Evolutionary conservation across 2,329 filamentous ascomycete genomes (phyloP).

Genomic region (Botryotinia calthae): DNA sequence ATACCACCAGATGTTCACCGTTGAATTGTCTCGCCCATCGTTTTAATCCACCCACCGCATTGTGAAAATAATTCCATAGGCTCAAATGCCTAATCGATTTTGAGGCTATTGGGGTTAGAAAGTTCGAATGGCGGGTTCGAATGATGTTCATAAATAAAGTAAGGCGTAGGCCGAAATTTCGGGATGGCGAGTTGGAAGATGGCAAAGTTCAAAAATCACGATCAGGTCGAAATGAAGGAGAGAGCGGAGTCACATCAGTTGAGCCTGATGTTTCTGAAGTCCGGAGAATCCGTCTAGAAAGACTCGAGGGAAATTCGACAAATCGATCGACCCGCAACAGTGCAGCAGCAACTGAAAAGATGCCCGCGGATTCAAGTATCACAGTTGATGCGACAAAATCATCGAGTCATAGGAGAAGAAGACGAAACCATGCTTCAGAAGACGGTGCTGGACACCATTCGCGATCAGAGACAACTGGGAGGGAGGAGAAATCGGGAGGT

Average conservation of each 20-base stretch:
- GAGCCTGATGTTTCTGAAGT: conserved; percentile 29
- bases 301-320: conserved; percentile 28
- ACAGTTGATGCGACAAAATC: conserved; percentile 27
- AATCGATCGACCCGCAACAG: conserved; percentile 21
- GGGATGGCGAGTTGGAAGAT: conserved; percentile 31
- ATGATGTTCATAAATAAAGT: conserved; percentile 12
- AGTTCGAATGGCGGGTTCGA: conserved; percentile 11
- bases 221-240: conserved; percentile 9
- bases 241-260: conserved; percentile 24
- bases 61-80: background rate
- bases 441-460: conserved; percentile 30
- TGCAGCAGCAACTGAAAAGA: conserved; percentile 27
- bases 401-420: conserved; percentile 31
- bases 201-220: conserved; percentile 26
- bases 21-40: conserved; percentile 13
- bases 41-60: background rate
- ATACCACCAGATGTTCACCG: conserved; percentile 29
- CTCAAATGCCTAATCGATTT: conserved; percentile 9
- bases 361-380: conserved; percentile 31
- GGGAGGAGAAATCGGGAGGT: conserved; percentile 24
- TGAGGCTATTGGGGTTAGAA: background rate
- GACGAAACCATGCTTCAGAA: conserved; percentile 19
- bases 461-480: conserved; percentile 16
- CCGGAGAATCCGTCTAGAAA: conserved; percentile 35
- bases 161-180: conserved; percentile 28